Evolutionary conservation across 2,329 filamentous ascomycete species (phyloP).

Genomic region (Aspergillaceae sp.): DNA sequence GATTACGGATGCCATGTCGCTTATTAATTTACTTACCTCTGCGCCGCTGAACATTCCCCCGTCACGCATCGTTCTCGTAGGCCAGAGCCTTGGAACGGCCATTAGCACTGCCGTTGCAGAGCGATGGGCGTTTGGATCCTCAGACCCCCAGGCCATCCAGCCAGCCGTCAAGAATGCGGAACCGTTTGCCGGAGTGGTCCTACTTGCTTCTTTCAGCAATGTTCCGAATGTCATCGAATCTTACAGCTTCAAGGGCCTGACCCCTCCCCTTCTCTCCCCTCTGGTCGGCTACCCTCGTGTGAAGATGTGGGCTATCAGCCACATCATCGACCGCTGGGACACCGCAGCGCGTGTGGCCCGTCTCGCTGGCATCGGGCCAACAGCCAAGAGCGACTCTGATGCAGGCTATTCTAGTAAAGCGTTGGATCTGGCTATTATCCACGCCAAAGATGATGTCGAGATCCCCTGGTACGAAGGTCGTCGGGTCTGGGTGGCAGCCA

Average conservation of each 20-base stretch:
- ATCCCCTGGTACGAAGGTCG: slow-evolving; percentile 58
- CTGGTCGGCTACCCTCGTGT: slow-evolving; percentile 59
- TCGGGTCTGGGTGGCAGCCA: slow-evolving; percentile 32
- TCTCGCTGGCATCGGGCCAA: slow-evolving; percentile 24
- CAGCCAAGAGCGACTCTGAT: slow-evolving; percentile 41
- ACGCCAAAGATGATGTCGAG: slow-evolving; percentile 71
- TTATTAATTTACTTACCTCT: slow-evolving; percentile 56
- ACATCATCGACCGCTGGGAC: slow-evolving; percentile 74
- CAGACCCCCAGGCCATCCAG: slow-evolving; percentile 25
- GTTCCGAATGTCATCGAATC: slow-evolving; percentile 63
- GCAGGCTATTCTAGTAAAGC: slow-evolving; percentile 41
- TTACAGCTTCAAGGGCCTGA: slow-evolving; percentile 68
- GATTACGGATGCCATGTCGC: slow-evolving; percentile 65
- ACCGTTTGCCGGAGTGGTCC: slow-evolving; percentile 69
- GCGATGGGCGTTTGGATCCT: slow-evolving; percentile 49
- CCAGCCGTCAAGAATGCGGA: slow-evolving; percentile 38
- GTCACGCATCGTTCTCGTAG: slow-evolving; percentile 67
- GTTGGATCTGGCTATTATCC: slow-evolving; percentile 63
- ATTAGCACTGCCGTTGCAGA: slow-evolving; percentile 68
- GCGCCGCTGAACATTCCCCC: slow-evolving; percentile 58
- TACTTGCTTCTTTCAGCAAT: slow-evolving; percentile 71
- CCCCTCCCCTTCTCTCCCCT: slow-evolving; percentile 68
- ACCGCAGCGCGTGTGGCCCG: slow-evolving; percentile 56
- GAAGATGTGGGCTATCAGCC: slow-evolving; percentile 50
- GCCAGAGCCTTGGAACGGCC: slow-evolving; percentile 82